These are phyloP conservation scores for Peniophora sp. DNA, from an alignment of 1,284 basidiomycete species.

Conservation along the genomic window DNA sequence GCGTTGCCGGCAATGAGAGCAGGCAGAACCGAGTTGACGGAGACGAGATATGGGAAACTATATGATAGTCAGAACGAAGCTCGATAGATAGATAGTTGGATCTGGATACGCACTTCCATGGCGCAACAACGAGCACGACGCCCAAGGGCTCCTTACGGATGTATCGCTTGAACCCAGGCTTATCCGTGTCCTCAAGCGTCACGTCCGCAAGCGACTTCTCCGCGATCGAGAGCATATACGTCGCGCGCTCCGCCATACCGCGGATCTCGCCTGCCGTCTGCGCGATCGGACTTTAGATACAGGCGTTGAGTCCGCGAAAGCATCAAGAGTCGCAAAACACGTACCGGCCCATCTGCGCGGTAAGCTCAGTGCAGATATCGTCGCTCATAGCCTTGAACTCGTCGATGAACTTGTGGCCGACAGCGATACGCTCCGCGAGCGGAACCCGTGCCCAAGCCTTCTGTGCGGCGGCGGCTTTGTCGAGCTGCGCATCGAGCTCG, in stretches of 20 bases:
- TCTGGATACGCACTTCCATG: slow-evolving; percentile 71
- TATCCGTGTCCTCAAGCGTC: slow-evolving; percentile 66
- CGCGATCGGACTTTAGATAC: slow-evolving; percentile 56
- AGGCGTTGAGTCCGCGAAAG: neutral
- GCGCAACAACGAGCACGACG: slow-evolving; percentile 80
- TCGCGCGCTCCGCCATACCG: slow-evolving; percentile 75
- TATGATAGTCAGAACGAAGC: slow-evolving; percentile 2
- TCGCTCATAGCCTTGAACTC: slow-evolving; percentile 68
- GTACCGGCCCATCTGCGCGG: slow-evolving; percentile 73
- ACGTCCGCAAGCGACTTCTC: slow-evolving; percentile 71
- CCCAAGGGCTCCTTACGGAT: slow-evolving; percentile 83
- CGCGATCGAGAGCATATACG: slow-evolving; percentile 84
- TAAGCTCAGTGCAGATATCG: slow-evolving; percentile 70
- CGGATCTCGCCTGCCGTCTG: slow-evolving; percentile 75
- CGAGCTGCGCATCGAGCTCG: slow-evolving; percentile 57
- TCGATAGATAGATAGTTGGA: neutral
- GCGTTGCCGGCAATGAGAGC: slow-evolving; percentile 85
- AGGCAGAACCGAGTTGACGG: slow-evolving; percentile 87
- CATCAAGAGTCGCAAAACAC: slow-evolving; percentile 12
- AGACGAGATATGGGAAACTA: slow-evolving; percentile 85
- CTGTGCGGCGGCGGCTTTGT: slow-evolving; percentile 57
- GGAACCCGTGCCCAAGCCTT: slow-evolving; percentile 65
- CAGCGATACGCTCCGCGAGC: slow-evolving; percentile 63
- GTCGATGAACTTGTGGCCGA: slow-evolving; percentile 72
- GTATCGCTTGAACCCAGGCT: slow-evolving; percentile 74